These are phyloP conservation scores for Conticribra weissflogii DNA, from an alignment of 108 stramenopile genomes.

Conservation along the genomic window DNA sequence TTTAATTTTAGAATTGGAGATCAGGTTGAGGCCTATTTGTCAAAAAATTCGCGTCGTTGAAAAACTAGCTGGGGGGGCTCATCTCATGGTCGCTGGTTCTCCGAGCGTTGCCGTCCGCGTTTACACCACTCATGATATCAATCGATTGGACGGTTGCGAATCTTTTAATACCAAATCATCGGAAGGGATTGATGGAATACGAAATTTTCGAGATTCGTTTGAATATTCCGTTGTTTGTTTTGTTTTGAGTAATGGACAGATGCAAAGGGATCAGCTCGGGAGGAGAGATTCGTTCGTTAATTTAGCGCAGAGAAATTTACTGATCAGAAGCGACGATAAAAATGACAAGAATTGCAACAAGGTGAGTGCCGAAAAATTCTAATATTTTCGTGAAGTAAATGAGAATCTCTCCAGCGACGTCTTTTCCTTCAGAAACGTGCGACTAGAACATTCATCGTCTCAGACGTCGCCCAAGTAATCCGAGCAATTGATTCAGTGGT, in stretches of 20 bases:
- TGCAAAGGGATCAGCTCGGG: constrained; percentile 50
- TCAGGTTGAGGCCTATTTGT: constrained; percentile 45
- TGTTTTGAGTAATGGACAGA: constrained; percentile 28
- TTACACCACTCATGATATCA: constrained; percentile 38
- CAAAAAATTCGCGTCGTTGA: constrained; percentile 61
- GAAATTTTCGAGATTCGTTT: constrained; percentile 49
- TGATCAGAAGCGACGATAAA: background rate
- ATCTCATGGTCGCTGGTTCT: constrained; percentile 59
- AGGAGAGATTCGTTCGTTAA: constrained; percentile 59
- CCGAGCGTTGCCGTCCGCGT: constrained; percentile 47
- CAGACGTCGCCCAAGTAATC: constrained; percentile 43
- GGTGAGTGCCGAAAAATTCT: constrained; percentile 6
- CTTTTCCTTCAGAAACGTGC: constrained; percentile 15
- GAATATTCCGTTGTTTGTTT: constrained; percentile 57
- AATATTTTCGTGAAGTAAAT: too few species aligned
- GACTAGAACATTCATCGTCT: constrained; percentile 30
- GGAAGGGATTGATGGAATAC: constrained; percentile 36
- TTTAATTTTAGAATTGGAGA: constrained; percentile 42
- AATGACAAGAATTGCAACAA: constrained; percentile 11
- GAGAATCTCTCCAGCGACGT: too few species aligned
- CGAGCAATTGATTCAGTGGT: constrained; percentile 26
- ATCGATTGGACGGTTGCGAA: constrained; percentile 19
- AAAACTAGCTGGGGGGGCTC: constrained; percentile 51
- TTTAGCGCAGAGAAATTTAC: constrained; percentile 39
- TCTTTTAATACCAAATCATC: background rate